Evolutionary conservation across 2,329 filamentous ascomycete genomes (phyloP), one percentile per base, ranked within the genome.

Genomic region (Dothistroma pini): DNA sequence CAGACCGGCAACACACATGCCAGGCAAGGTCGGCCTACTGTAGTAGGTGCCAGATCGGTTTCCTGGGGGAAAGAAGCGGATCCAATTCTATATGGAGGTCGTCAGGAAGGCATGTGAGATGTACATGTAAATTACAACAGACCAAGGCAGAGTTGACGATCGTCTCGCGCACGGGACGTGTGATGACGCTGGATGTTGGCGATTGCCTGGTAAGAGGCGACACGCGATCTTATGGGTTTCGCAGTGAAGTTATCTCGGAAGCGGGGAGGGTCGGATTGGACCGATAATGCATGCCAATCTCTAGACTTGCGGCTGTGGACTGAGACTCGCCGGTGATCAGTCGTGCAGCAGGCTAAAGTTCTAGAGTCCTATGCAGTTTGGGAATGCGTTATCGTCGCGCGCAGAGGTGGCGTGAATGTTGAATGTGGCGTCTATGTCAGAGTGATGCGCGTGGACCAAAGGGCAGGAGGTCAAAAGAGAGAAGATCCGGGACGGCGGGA

Each of bases 1-100:
- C 50, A 82, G 75, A 64, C 80, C 78, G 63, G 79, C 79, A 70
- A 81, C 71, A 65, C 80, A 82, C 80, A 82, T 82, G 66, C 62
- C 59, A 66, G 62, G 63, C 63, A 19, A 49, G 51, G 25, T 32
- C 52, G 51, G 16, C 1, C 25, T 19, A 53, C 51, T 21, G 29
- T 44, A n/a, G 41, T 44, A 35, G 25, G 31, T 53, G 31, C 25
- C 51, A 53, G 31, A 35, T 14, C 25, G 50, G 31, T 32, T 21
- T 6, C 2, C 51, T 35, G 10, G 48, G 48, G n/a, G 14, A 11
- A 51, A 29, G 50, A 3, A 53, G 51, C 9, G 51, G 16, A 10
- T 3, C 3, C 29, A 19, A 29, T 14, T 8, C 31, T 35, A 12
- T 34, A 53, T 53, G 51, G 34, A 32, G 16, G 51, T 8, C 11